Conservation (phyloP, 2,329 filamentous ascomycete genomes). For the Pleoardoris graminearum region DNA sequence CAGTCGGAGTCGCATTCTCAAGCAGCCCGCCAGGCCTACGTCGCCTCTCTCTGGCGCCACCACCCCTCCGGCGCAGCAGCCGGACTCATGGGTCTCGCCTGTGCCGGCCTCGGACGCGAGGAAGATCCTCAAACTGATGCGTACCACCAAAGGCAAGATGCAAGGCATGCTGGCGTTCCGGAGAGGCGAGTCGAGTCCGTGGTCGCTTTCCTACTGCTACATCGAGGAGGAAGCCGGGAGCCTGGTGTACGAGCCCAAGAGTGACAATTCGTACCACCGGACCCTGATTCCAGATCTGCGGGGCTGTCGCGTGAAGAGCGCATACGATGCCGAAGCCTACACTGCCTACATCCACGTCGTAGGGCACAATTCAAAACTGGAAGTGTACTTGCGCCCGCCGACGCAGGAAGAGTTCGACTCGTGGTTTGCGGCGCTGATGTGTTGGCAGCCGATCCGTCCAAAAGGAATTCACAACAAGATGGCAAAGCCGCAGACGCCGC, state of each 20-base stretch:
- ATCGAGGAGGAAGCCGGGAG: conserved; percentile 77
- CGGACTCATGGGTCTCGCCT: conserved; percentile 44
- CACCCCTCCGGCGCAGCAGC: conserved; percentile 19
- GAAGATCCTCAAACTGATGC: conserved; percentile 75
- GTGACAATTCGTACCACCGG: conserved; percentile 65
- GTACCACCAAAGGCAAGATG: conserved; percentile 76
- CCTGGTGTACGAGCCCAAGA: conserved; percentile 73
- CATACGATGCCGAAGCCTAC: conserved; percentile 52
- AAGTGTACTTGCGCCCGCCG: conserved; percentile 68
- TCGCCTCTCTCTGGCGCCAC: conserved; percentile 16
- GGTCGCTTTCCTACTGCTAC: conserved; percentile 73
- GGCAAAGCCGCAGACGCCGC: conserved; percentile 52
- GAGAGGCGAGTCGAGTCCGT: conserved; percentile 62
- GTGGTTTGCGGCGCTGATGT: conserved; percentile 79
- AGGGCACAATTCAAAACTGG: conserved; percentile 58
- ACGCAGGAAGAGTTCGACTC: conserved; percentile 70
- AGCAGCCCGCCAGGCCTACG: conserved; percentile 20
- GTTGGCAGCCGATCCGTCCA: conserved; percentile 76
- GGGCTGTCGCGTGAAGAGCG: conserved; percentile 68
- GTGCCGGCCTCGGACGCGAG: conserved; percentile 67
- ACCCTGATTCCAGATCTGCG: conserved; percentile 73
- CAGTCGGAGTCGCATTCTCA: conserved; percentile 36
- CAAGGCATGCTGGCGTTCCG: conserved; percentile 76
- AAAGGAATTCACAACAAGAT: conserved; percentile 59
- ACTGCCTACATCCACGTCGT: conserved; percentile 57